Evolutionary conservation across 2,329 filamentous ascomycete species (phyloP), one percentile per base, ranked within the genome.

Genomic region (Zymoseptoria tritici): DNA sequence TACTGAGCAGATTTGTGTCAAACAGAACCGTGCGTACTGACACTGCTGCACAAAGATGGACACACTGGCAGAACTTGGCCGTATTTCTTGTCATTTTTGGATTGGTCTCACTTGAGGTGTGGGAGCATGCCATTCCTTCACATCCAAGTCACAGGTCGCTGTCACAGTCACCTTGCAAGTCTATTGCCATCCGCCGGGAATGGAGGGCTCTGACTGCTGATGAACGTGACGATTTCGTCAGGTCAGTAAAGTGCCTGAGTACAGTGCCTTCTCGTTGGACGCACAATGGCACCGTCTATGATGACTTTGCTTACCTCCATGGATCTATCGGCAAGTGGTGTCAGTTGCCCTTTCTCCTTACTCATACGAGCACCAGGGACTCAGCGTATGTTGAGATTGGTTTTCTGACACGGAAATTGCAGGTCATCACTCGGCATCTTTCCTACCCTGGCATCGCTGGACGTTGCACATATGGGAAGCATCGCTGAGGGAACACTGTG

Each of bases 291-390:
- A 58, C 19, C 16, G 4, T 55, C 20, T 49, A 50, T 46, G 57
- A 58, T 54, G 57, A 58, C 31, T 58, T 58, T 49, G 36, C 57
- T 13, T 50, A 51, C 21, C 52, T 58, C 9, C 57, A 58, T 54
- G 52, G 11, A 29, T 26, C 16, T 9, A 58, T 58, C 26, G 52
- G 57, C n/a, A 26, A 19, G 5, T 50, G 51, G 52, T 55, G 57
- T 58, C n/a, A 54, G 51, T 49, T 13, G 42, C 11, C 19, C 13
- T 49, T 13, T 49, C 42, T 49, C 19, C 42, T 49, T 19, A 49
- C 42, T 22, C 21, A 22, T 22, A 22, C 21, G 21, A 22, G 21
- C 21, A 22, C 21, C 21, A 22, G 21, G 21, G 21, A 22, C 21
- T 4, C 21, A 22, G 21, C 21, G 21, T 22, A 22, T 22, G 21